phyloP scores from a whole-genome alignment of 2,329 filamentous ascomycete genomes.

The Endothia cerciana region DNA sequence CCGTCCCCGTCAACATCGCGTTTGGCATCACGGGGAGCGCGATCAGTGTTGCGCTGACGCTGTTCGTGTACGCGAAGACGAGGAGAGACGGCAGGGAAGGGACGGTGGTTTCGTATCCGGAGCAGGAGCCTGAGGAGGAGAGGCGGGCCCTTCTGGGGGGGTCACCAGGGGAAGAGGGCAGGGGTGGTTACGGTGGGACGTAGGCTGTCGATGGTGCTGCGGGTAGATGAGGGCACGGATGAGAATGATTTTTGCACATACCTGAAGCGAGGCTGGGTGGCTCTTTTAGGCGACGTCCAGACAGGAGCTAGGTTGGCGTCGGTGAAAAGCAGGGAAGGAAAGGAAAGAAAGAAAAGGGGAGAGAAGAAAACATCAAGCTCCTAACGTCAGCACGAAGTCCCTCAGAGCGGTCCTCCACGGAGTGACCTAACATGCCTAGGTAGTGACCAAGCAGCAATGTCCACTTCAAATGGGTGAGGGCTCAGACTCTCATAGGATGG shows the following conservation, averaged over 20 bases:
- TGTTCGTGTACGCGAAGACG: slow-evolving; percentile 49
- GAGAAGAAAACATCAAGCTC: not conserved
- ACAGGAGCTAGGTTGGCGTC: too few species aligned
- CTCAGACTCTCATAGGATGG: too few species aligned
- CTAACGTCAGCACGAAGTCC: too few species aligned
- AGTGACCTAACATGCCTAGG: too few species aligned
- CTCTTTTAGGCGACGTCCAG: too few species aligned
- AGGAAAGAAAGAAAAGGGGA: too few species aligned
- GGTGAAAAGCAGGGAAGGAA: too few species aligned
- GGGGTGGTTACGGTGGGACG: not conserved
- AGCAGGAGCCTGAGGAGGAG: not conserved
- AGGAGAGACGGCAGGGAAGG: slow-evolving; percentile 12
- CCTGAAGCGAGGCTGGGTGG: too few species aligned
- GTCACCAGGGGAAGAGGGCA: not conserved
- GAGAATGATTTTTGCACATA: not conserved
- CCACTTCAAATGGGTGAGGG: too few species aligned
- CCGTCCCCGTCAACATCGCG: slow-evolving; percentile 65
- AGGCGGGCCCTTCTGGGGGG: not conserved
- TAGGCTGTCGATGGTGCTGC: not conserved
- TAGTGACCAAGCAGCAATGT: too few species aligned
- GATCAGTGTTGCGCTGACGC: slow-evolving; percentile 59
- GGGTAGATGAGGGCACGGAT: not conserved
- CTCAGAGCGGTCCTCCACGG: too few species aligned
- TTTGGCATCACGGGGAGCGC: slow-evolving; percentile 57
- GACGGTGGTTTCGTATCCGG: too few species aligned